Evolutionary conservation across 345 rosid species (phyloP), one percentile per base, ranked within the genome.

Genomic region (Eucalyptus sideroxylon): DNA sequence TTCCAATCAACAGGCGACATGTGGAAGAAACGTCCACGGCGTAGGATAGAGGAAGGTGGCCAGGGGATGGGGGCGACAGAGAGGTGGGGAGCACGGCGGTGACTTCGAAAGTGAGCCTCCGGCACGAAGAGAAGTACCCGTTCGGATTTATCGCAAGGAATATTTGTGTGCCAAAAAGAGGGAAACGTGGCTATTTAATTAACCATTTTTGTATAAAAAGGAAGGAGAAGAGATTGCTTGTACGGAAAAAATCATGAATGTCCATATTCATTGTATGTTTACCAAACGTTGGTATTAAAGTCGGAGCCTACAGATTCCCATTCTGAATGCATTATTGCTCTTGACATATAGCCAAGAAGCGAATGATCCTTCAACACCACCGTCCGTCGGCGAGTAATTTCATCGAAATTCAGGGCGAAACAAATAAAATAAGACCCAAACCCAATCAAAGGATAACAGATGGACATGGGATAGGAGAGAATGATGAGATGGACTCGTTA

Each of bases 51-150:
- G 80, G 80, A 31, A 2, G 34, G 10, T 26, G 34, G 40, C 16
- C 3, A 5, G 1, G 65, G 11, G 44, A 2, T 24, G 31, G 80
- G 23, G 17, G 19, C 8, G 40, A n/a, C 9, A 37, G 9, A 44
- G 45, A 44, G 45, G 45, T 44, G 45, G 9, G 77, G 80, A 16
- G 31, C 80, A 31, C 4, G 23, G 80, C 11, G 12, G 3, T 6
- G 69, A 59, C 27, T 26, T 59, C 30, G n/a, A 59, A 59, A 59
- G 6, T 13, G 7, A 24, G 65, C 7, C 53, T 50, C 19, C 7
- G 1, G 7, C 53, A 0, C 19, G 1, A 50, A 50, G 53, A 0
- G 19, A 50, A 50, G 53, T 6, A 16, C 3, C 19, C 3, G 53
- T 24, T 65, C 16, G 2, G 21, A 65, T n/a, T 65, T 7, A 65